Conservation (phyloP, 73 alveolate genomes). For the Paramecium sexaurelia region DNA sequence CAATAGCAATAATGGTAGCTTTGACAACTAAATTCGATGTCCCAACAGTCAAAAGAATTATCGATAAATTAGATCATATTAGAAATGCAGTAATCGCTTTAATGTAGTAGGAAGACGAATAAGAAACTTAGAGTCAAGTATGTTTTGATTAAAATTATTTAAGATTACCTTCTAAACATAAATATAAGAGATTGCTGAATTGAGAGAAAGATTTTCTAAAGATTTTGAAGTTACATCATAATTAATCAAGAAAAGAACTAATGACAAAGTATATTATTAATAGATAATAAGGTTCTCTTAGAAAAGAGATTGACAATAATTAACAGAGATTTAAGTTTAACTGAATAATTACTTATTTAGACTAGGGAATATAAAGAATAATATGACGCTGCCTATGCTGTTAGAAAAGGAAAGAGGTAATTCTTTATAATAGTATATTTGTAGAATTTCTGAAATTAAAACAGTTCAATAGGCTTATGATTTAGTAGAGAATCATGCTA, state of each 20-base stretch:
- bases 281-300: neutral
- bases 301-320: constrained; percentile 3
- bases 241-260: neutral
- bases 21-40: constrained; percentile 26
- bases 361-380: constrained; percentile 34
- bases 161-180: neutral
- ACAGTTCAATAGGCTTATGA: constrained; percentile 38
- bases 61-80: constrained; percentile 31
- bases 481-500: constrained; percentile 22
- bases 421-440: neutral
- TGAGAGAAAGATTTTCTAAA: constrained; percentile 1
- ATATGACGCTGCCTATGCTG: constrained; percentile 26
- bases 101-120: neutral
- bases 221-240: neutral
- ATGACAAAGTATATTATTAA: neutral
- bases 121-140: neutral
- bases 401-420: constrained; percentile 39
- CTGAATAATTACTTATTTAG: neutral
- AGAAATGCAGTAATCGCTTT: constrained; percentile 1
- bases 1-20: constrained; percentile 13
- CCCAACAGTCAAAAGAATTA: constrained; percentile 37
- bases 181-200: neutral
- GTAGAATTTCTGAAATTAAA: constrained; percentile 42
- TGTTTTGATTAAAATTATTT: neutral
- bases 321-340: neutral